Conservation (phyloP, 495 filamentous ascomycete genomes). For the Penicillium paradoxum region DNA sequence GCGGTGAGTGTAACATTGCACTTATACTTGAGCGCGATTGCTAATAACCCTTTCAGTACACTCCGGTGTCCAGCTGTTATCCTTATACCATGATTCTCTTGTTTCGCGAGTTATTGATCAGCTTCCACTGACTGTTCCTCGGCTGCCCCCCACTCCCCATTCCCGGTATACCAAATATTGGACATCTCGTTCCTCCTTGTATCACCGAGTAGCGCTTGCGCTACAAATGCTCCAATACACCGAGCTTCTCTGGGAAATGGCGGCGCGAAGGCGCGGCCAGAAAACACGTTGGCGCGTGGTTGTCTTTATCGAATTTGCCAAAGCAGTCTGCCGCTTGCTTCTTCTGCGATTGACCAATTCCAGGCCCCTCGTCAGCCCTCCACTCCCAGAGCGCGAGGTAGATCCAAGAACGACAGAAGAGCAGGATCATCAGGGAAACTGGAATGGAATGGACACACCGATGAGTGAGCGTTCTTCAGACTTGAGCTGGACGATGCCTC, state of each 20-base stretch:
- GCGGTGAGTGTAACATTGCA: constrained; percentile 40
- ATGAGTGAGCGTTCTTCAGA: constrained; percentile 42
- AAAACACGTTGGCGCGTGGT: constrained; percentile 82
- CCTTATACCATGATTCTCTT: constrained; percentile 89
- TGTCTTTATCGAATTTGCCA: constrained; percentile 78
- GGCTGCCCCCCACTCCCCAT: constrained; percentile 63
- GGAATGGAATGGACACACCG: constrained; percentile 47
- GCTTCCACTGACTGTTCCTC: constrained; percentile 40
- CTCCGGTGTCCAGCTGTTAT: constrained; percentile 79
- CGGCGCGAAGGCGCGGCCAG: constrained; percentile 80
- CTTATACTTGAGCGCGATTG: background rate
- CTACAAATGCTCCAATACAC: constrained; percentile 91
- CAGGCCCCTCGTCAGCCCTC: constrained; percentile 76
- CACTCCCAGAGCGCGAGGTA: constrained; percentile 78
- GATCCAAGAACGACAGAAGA: constrained; percentile 59
- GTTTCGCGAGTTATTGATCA: constrained; percentile 60
- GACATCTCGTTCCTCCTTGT: constrained; percentile 67
- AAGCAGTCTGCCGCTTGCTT: constrained; percentile 79
- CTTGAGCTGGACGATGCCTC: constrained; percentile 84
- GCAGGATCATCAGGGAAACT: constrained; percentile 37
- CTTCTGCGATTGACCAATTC: constrained; percentile 80
- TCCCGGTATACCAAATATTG: constrained; percentile 89
- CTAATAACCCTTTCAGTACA: constrained; percentile 51
- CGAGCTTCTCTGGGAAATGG: constrained; percentile 80
- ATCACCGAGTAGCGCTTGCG: constrained; percentile 69